Conservation (phyloP, 371 early-diverging fungal species). For the Rhizopus stolonifer region DNA sequence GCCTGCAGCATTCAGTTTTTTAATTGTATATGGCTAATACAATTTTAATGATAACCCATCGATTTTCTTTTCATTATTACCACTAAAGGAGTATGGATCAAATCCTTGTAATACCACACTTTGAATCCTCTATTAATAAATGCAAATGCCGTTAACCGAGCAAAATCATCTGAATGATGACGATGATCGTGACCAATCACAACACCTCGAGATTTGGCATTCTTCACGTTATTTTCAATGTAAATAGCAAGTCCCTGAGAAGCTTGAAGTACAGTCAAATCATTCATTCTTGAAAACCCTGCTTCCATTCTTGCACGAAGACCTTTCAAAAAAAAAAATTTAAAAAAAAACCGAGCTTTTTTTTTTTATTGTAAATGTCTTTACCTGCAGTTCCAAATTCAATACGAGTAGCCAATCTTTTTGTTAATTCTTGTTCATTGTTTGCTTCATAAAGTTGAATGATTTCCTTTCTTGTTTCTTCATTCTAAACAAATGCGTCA, state of each 20-base stretch:
- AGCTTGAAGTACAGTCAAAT: conserved; percentile 89
- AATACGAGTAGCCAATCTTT: conserved; percentile 70
- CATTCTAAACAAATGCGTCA: conserved; percentile 49
- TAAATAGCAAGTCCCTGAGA: conserved; percentile 74
- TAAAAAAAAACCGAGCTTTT: neutral
- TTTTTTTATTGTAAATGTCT: no score
- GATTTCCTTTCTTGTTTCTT: conserved; percentile 67
- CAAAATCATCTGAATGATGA: conserved; percentile 84
- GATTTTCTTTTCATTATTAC: conserved; percentile 28
- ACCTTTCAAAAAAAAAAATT: conserved; percentile 43
- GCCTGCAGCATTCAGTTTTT: conserved; percentile 71
- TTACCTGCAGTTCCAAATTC: conserved; percentile 90
- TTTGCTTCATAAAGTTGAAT: conserved; percentile 47
- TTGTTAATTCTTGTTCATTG: conserved; percentile 60
- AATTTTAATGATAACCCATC: no score
- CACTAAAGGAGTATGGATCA: conserved; percentile 91
- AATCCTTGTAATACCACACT: conserved; percentile 76
- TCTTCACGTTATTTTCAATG: conserved; percentile 51
- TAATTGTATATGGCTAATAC: conserved; percentile 77
- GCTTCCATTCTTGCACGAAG: conserved; percentile 93
- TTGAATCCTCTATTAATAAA: conserved; percentile 81
- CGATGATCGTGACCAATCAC: conserved; percentile 97
- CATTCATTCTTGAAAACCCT: conserved; percentile 95
- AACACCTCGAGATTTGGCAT: conserved; percentile 69
- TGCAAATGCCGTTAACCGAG: conserved; percentile 81